Evolutionary conservation across 164 flowering plant species (phyloP).

Genomic region (Annona squamosa): DNA sequence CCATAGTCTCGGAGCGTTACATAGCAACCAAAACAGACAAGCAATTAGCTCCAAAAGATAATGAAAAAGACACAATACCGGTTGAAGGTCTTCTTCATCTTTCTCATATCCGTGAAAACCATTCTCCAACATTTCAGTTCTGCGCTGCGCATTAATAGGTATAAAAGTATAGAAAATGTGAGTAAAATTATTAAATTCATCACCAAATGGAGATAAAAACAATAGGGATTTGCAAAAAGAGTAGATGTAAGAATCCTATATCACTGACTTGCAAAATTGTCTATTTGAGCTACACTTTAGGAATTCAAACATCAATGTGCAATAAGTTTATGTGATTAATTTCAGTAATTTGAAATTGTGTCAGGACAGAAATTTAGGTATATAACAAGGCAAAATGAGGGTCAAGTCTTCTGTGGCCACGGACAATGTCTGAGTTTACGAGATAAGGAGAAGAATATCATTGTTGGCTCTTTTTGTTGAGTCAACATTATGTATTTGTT

Average conservation of each 20-base stretch:
- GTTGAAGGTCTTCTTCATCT: constrained; percentile 5
- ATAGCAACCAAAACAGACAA: background rate
- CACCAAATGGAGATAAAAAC: background rate
- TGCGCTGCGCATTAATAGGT: background rate
- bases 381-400: background rate
- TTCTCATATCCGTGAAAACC: constrained; percentile 10
- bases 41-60: background rate
- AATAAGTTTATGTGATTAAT: background rate
- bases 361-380: background rate
- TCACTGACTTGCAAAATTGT: background rate
- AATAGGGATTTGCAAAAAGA: background rate
- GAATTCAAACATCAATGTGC: background rate
- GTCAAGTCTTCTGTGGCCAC: background rate
- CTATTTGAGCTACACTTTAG: background rate
- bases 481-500: background rate
- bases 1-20: background rate
- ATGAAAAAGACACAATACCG: background rate
- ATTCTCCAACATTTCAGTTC: constrained; percentile 14
- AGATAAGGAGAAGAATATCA: background rate
- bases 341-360: background rate
- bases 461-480: background rate
- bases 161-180: background rate
- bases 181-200: background rate
- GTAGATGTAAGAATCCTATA: background rate
- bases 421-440: background rate